Conservation (phyloP, 1,284 basidiomycete genomes). For the Cutaneotrichosporon sp. region DNA sequence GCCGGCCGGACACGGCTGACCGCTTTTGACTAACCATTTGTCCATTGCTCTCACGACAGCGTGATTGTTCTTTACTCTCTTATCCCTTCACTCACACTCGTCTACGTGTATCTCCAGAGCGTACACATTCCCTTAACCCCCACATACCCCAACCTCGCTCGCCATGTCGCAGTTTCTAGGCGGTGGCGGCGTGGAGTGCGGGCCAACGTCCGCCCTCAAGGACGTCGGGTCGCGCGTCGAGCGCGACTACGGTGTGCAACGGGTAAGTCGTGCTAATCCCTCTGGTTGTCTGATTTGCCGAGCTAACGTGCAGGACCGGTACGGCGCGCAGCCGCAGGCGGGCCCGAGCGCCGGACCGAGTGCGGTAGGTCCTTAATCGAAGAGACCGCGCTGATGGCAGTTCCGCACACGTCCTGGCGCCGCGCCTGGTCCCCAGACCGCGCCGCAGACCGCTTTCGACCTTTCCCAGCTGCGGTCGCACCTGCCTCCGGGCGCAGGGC, state of each 20-base stretch:
- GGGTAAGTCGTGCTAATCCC: constrained; percentile 25
- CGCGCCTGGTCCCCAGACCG: not conserved
- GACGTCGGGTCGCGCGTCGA: constrained; percentile 35
- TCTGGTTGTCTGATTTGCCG: not conserved
- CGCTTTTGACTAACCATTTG: no score
- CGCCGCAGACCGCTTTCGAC: constrained; percentile 28
- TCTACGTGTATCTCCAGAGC: not conserved
- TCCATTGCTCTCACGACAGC: no score
- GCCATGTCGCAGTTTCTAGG: constrained; percentile 36
- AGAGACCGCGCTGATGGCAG: constrained; percentile 3
- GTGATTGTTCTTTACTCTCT: not conserved
- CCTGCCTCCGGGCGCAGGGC: constrained; percentile 20
- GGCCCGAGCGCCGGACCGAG: constrained; percentile 13
- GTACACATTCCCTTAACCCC: not conserved
- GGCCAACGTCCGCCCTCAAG: constrained; percentile 36
- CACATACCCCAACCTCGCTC: not conserved
- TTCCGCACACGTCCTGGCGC: constrained; percentile 13
- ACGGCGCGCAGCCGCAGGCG: constrained; percentile 4
- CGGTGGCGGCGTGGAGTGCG: constrained; percentile 36
- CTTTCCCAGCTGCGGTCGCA: constrained; percentile 36
- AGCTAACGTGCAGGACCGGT: constrained; percentile 14
- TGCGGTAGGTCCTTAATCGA: constrained; percentile 6
- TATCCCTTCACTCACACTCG: not conserved
- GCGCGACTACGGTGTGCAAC: constrained; percentile 34
- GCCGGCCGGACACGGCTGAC: no score